Percentiles rank a stretch among this genome's conserved stretches.
Conservation (phyloP, 1,284 basidiomycete genomes). For the Polyporus tsugae region DNA sequence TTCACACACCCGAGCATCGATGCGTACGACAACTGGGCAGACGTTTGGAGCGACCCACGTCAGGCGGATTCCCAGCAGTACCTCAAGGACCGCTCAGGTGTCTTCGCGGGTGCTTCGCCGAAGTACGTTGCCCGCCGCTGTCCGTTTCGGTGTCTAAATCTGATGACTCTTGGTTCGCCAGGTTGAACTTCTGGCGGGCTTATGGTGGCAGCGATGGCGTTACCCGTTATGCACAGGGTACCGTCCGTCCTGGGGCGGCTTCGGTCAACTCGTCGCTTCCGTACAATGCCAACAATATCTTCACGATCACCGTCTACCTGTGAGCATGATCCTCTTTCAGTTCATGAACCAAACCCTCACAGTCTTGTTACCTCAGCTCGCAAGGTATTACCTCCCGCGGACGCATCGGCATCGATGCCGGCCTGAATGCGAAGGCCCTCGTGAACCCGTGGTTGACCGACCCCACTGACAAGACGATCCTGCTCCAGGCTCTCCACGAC, state of each 20-base stretch:
- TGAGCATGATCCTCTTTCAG: constrained; percentile 38
- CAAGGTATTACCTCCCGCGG: constrained; percentile 69
- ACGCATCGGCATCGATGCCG: constrained; percentile 65
- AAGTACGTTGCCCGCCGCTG: constrained; percentile 43
- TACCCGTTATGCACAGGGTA: constrained; percentile 67
- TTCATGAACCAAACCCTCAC: constrained; percentile 2
- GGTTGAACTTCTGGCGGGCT: constrained; percentile 71
- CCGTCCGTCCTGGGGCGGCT: constrained; percentile 68
- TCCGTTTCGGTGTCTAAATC: too few species aligned
- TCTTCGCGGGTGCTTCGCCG: constrained; percentile 65
- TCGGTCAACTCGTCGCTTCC: constrained; percentile 57
- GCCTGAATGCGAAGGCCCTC: constrained; percentile 55
- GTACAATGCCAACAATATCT: constrained; percentile 62
- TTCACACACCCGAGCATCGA: constrained; percentile 71
- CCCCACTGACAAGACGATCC: constrained; percentile 58
- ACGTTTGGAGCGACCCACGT: constrained; percentile 61
- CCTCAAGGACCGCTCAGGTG: constrained; percentile 57
- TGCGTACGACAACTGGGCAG: constrained; percentile 71
- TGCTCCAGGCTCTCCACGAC: constrained; percentile 59
- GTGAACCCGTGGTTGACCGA: constrained; percentile 67
- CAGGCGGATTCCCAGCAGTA: constrained; percentile 65
- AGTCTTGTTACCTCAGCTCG: constrained; percentile 19
- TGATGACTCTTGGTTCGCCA: constrained; percentile 28
- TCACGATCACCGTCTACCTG: constrained; percentile 68
- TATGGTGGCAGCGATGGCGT: constrained; percentile 54